These are phyloP conservation scores for Colletotrichum sp. DNA, from an alignment of 2,329 filamentous ascomycete species.

Conservation along the genomic window DNA sequence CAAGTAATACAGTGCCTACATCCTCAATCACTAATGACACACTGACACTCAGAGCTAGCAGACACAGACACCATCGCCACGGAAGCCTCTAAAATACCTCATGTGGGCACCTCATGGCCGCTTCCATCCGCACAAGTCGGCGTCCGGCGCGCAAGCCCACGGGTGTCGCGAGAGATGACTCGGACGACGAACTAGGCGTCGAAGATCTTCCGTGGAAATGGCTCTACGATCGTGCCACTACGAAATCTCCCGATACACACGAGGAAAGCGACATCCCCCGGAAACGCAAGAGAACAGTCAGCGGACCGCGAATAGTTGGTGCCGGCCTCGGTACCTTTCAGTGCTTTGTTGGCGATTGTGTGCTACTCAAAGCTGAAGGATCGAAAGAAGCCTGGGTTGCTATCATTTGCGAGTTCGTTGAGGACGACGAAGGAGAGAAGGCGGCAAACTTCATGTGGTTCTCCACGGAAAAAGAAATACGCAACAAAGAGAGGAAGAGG, in stretches of 20 bases:
- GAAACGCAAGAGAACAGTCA: background rate
- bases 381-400: conserved; percentile 91
- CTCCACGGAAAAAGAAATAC: conserved; percentile 86
- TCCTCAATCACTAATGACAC: background rate
- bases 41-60: background rate
- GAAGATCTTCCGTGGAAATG: conserved; percentile 81
- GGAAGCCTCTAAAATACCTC: background rate
- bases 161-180: conserved; percentile 76
- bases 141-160: conserved; percentile 28
- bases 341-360: conserved; percentile 81
- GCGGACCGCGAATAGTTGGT: conserved; percentile 64
- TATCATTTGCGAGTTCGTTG: conserved; percentile 81
- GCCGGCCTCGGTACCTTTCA: conserved; percentile 83
- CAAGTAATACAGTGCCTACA: background rate
- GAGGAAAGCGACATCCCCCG: background rate
- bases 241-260: background rate
- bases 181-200: conserved; percentile 82
- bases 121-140: background rate
- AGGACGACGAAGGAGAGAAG: conserved; percentile 78
- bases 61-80: background rate
- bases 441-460: conserved; percentile 96
- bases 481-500: conserved; percentile 82
- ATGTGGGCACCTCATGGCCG: background rate
- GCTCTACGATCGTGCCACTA: conserved; percentile 64
- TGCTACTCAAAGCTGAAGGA: conserved; percentile 87